These are phyloP conservation scores for Condylostoma magnum DNA, from an alignment of 169 alveolate species.

Conservation along the genomic window DNA sequence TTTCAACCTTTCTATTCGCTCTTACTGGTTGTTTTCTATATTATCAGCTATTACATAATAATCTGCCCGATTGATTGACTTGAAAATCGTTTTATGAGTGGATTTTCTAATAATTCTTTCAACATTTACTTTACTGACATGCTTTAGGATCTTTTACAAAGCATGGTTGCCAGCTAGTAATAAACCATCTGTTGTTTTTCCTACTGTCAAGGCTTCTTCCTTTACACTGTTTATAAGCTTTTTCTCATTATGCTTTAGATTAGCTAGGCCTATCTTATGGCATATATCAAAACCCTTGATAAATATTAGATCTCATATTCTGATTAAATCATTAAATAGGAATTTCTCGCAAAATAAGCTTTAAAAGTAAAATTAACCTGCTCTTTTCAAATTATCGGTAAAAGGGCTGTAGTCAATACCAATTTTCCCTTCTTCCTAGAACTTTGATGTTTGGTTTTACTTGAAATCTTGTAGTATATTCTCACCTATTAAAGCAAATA, in stretches of 20 bases:
- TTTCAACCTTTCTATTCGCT: neutral
- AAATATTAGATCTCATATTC: constrained; percentile 16
- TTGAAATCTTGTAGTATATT: neutral
- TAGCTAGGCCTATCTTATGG: neutral
- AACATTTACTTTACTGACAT: neutral
- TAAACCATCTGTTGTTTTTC: neutral
- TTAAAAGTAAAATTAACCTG: neutral
- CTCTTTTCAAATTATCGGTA: neutral
- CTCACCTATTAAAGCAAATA: neutral
- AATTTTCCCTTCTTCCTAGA: neutral
- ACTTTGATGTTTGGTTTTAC: neutral
- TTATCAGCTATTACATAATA: neutral
- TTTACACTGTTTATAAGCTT: neutral
- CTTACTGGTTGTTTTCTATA: neutral
- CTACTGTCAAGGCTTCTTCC: constrained; percentile 1
- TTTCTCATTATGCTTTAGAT: neutral
- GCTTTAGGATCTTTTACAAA: neutral
- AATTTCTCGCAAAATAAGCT: neutral
- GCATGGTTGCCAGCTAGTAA: constrained; percentile 1
- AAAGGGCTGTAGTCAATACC: constrained; percentile 19
- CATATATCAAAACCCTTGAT: constrained; percentile 19
- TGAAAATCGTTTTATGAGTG: neutral
- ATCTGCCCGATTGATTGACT: neutral
- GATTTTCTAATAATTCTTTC: neutral
- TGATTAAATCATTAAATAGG: neutral